Evolutionary conservation across 805 yeast species (phyloP).

Genomic region (Cyberlindnera mycetangii): DNA sequence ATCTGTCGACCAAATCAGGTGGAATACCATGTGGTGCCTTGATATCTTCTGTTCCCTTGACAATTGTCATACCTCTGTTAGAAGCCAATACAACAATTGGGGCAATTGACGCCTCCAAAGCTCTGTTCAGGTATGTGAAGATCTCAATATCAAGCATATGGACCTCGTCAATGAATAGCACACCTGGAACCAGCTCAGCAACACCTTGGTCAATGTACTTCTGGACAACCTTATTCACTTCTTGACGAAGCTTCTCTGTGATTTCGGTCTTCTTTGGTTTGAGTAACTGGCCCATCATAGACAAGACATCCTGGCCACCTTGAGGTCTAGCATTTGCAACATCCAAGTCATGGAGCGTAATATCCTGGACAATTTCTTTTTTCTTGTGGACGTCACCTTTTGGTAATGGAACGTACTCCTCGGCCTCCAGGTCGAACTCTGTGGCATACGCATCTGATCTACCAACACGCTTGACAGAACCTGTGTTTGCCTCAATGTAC

Average conservation of each 20-base stretch:
- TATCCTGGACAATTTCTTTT: slow-evolving; percentile 97
- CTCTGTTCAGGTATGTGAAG: slow-evolving; percentile 91
- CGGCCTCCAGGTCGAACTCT: slow-evolving; percentile 97
- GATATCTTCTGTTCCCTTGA: slow-evolving; percentile 85
- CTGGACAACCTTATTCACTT: slow-evolving; percentile 92
- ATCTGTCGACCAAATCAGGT: slow-evolving; percentile 87
- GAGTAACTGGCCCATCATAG: slow-evolving; percentile 95
- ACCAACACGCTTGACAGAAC: slow-evolving; percentile 95
- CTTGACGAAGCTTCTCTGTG: slow-evolving; percentile 90
- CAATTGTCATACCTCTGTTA: slow-evolving; percentile 88
- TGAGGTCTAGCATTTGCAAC: slow-evolving; percentile 94
- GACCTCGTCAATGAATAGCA: slow-evolving; percentile 94
- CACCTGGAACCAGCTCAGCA: slow-evolving; percentile 98
- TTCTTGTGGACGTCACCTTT: slow-evolving; percentile 98
- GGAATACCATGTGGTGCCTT: slow-evolving; percentile 96
- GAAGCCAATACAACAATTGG: slow-evolving; percentile 96
- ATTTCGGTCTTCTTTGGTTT: slow-evolving; percentile 96
- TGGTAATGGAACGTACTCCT: slow-evolving; percentile 97
- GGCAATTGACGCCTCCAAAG: slow-evolving; percentile 86
- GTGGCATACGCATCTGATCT: slow-evolving; percentile 98
- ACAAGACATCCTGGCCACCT: slow-evolving; percentile 95
- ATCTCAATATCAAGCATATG: slow-evolving; percentile 98
- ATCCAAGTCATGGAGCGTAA: slow-evolving; percentile 93
- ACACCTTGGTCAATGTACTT: slow-evolving; percentile 97
- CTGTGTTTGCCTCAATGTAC: slow-evolving; percentile 95